Evolutionary conservation across 257 asterid genomes (phyloP), one percentile per base, ranked within the genome.

Genomic region (Nicotiana obtusifolia): DNA sequence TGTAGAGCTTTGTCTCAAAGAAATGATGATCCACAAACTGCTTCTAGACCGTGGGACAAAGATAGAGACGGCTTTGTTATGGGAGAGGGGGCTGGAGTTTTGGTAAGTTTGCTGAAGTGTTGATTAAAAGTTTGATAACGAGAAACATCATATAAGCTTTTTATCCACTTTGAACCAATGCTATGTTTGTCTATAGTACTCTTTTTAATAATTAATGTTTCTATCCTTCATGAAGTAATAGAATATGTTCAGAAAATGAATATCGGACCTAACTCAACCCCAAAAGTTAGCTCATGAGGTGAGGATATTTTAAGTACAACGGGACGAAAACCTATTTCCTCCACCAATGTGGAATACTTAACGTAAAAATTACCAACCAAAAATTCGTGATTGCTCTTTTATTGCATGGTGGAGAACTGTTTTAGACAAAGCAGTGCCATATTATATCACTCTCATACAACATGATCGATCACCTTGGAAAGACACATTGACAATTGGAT

Each of bases 1-100:
- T 95, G 98, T 77, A 87, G 97, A 88, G 98, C 97, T 61, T 88
- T 95, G 87, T 95, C 98, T 80, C 98, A 95, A 82, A 93, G 98
- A 90, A 95, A 95, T 64, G 97, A 92, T 82, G 97, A 92, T 68
- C 97, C 97, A 8, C 85, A 89, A 85, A 93, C 97, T 79, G 98
- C 97, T 85, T 93, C 97, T 69, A 91, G 97, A 82, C 97, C 98
- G 2, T 94, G 97, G 98, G 98, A 91, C 76, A 88, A 91, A 84
- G 97, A 89, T 10, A 88, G 98, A 49, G 98, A 94, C 80, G 98
- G 98, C 77, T 94, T 94, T 85, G 97, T 94, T 79, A 94, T 94
- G 95, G 97, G 98, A 61, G 98, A 94, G 89, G 98, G 98, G 20
- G 97, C 95, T 53, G 97, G 98, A 77, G 89, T 94, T 61, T 89